A percentile compares a stretch with the other conserved stretches of the same genome.
These are phyloP conservation scores for Cercospora sesami DNA, from an alignment of 2,329 filamentous ascomycete genomes.

Conservation along the genomic window DNA sequence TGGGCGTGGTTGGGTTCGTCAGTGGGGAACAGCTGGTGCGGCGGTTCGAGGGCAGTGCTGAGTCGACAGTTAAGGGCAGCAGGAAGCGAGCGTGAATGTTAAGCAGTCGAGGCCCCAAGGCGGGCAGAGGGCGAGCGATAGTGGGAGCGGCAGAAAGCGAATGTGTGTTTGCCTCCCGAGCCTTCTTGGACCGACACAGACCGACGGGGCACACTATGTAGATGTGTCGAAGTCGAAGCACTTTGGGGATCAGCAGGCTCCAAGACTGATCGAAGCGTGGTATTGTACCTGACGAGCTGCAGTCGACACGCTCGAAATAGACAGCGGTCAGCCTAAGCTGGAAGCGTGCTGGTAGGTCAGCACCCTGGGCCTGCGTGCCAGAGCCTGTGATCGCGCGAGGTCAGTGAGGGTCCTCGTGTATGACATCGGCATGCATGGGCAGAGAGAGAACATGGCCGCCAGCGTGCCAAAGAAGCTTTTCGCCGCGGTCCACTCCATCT, in stretches of 20 bases:
- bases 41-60: neutral
- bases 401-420: constrained; percentile 18
- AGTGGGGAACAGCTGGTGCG: neutral
- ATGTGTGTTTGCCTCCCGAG: constrained; percentile 14
- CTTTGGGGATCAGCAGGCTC: neutral
- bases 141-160: constrained; percentile 15
- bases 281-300: constrained; percentile 26
- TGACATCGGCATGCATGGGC: constrained; percentile 20
- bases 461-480: constrained; percentile 14
- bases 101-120: neutral
- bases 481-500: constrained; percentile 8
- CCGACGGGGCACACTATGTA: constrained; percentile 7
- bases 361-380: constrained; percentile 17
- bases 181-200: constrained; percentile 13
- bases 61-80: neutral
- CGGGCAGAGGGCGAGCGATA: constrained; percentile 2
- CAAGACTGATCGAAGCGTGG: constrained; percentile 20
- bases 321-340: constrained; percentile 13
- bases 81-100: constrained; percentile 2
- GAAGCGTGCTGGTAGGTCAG: constrained; percentile 11
- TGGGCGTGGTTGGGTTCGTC: neutral
- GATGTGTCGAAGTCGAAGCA: neutral
- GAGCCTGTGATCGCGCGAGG: constrained; percentile 8
- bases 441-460: neutral
- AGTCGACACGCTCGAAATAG: constrained; percentile 23